Percentiles rank a stretch among this genome's conserved stretches.
These are phyloP conservation scores for Tulasnella sp. DNA, from an alignment of 768 basidiomycete genomes.

Conservation along the genomic window DNA sequence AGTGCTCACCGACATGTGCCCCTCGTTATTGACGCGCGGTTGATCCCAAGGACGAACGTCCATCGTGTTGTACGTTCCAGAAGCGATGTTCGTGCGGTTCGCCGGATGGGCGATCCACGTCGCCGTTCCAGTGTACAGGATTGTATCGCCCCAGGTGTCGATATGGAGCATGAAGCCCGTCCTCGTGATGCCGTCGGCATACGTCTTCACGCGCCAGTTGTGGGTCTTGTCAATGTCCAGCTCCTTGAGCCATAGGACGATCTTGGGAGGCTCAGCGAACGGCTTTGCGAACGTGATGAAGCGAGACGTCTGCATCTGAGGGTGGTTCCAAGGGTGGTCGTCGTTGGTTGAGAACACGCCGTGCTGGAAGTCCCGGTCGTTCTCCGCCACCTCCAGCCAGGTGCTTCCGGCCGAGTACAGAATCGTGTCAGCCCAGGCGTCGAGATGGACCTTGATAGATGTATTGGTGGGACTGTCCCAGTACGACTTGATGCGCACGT, in stretches of 20 bases:
- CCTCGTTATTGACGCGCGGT: no score
- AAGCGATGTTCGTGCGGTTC: neutral
- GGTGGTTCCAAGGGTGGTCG: constrained; percentile 13
- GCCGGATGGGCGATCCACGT: constrained; percentile 16
- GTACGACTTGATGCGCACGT: neutral
- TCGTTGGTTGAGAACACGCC: constrained; percentile 13
- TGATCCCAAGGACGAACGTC: neutral
- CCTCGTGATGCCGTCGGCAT: neutral
- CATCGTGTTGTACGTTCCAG: neutral
- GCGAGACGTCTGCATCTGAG: constrained; percentile 10
- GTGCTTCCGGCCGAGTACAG: neutral
- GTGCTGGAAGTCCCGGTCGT: constrained; percentile 1
- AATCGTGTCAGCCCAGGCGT: neutral
- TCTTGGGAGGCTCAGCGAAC: constrained; percentile 15
- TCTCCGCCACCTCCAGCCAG: neutral
- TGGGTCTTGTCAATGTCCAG: neutral
- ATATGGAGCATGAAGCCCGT: constrained; percentile 14
- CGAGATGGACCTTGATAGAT: neutral
- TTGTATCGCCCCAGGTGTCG: constrained; percentile 13
- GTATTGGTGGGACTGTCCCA: neutral
- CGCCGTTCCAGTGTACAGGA: neutral
- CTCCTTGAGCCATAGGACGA: constrained; percentile 1
- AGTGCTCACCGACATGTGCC: no score
- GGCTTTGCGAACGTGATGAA: constrained; percentile 6
- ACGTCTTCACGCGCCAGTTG: neutral